Base-by-base conservation (phyloP, 129 eudicot species). In the Pulicaria dysenterica region DNA sequence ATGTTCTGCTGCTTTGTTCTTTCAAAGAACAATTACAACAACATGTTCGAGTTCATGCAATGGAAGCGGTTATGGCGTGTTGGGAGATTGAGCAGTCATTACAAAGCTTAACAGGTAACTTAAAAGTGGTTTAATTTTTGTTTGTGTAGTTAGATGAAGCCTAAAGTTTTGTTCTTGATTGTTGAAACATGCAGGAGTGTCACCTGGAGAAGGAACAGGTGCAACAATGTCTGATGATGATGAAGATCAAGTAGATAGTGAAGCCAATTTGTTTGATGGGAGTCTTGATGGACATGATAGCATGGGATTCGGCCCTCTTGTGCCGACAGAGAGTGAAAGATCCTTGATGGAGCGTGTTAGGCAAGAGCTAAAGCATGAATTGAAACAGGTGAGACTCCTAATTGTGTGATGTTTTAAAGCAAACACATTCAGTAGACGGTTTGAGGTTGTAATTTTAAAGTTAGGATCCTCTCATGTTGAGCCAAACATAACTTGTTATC, bases 1-100 rank as follows among this genome's bases (percentile, higher is more conserved):
- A 91, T 55, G 96, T 91, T 73, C 82, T 91, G 56, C 74, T 91
- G 76, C 90, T 91, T 12, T 88, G 92, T 86, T 86, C 95, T 37
- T 91, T 91, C 58, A 91, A 91, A 84, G 97, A 91, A 66, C 96
- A 91, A 65, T 78, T 91, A 16, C 95, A 91, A 77, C 95, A 88
- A 69, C 95, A 91, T 66, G 97, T 91, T 58, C 95, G 97, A 4
- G 95, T 91, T 17, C 97, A 91, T 70, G 97, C 97, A 19, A 91
- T 91, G 97, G 97, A 91, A 82, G 95, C 97, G 17, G 97, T 91
- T 56, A 91, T 91, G 95, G 95, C 97, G 37, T 91, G 97, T 80
- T 91, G 97, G 97, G 95, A 91, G 66, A 86, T 91, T 7, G 97
- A 91, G 59, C 97, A 88, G 72, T 91, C 95, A 53, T 77, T 91